A percentile compares a stretch with the other conserved stretches of the same genome.
phyloP scores from a whole-genome alignment of 768 basidiomycete species.

The Tephrocybe rancida region DNA sequence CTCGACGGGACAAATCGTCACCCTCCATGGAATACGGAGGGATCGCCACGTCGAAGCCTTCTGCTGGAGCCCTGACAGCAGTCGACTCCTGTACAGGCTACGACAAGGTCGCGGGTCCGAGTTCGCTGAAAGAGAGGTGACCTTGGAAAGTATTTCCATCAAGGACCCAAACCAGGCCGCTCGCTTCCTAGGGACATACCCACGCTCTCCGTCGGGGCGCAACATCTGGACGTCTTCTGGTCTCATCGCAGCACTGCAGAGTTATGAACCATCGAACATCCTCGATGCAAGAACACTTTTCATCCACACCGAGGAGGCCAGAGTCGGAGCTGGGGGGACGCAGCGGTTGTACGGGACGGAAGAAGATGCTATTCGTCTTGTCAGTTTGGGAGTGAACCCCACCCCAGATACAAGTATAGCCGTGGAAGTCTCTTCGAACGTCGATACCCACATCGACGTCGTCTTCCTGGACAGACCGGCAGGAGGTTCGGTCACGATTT shows the following conservation, averaged over 20 bases:
- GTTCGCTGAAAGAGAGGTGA: slow-evolving; percentile 30
- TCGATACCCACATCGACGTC: slow-evolving; percentile 39
- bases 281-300: slow-evolving; percentile 33
- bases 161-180: slow-evolving; percentile 15
- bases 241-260: slow-evolving; percentile 30
- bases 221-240: slow-evolving; percentile 30
- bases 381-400: slow-evolving; percentile 28
- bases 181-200: slow-evolving; percentile 25
- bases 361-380: slow-evolving; percentile 35
- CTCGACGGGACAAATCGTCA: slow-evolving; percentile 21
- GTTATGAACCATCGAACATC: slow-evolving; percentile 27
- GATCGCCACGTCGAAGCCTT: slow-evolving; percentile 31
- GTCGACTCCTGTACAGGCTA: slow-evolving; percentile 31
- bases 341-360: slow-evolving; percentile 27
- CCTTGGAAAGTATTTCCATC: slow-evolving; percentile 27
- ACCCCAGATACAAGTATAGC: slow-evolving; percentile 18
- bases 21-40: slow-evolving; percentile 20
- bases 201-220: slow-evolving; percentile 34
- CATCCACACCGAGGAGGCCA: slow-evolving; percentile 2
- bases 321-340: background rate
- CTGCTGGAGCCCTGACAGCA: slow-evolving; percentile 34
- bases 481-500: slow-evolving; percentile 23
- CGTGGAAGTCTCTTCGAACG: slow-evolving; percentile 43
- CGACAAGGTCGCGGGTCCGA: slow-evolving; percentile 28
- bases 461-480: slow-evolving; percentile 22